Base-by-base conservation (phyloP, 1,139 yeast genomes). In the Candida sp. region DNA sequence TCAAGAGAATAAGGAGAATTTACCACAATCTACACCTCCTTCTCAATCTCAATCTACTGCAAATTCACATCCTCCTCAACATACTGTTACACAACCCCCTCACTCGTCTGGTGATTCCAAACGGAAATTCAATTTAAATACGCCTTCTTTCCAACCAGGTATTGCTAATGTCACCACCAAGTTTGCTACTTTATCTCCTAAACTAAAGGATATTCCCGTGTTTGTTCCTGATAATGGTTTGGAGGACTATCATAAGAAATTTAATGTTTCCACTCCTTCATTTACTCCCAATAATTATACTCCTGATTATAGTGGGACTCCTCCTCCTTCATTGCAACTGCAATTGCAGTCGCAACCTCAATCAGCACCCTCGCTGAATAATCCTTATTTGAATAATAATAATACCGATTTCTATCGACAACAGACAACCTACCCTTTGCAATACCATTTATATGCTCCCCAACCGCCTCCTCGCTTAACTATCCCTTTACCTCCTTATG, bases 401-500 rank as follows among this genome's bases (percentile, higher is more conserved):
- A 39, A 43, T 7, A 45, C 55, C 1, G 44, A 53, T 57, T 33
- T 25, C 50, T 62, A 51, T 44, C 58, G 46, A 39, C 57, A 53
- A 38, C 59, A 54, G 22, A 49, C 59, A 21, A 45, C 57, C 4
- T 84, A 73, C 53, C 93, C 96, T 1, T 68, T 89, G 40, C 93
- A 90, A 56, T 87, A 88, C 58, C 97, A 91, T 63, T 66, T 90
- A 40, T 91, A 91, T 63, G 95, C 97, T 0, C 97, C 98, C 1
- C 79, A 81, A 19, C 88, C 96, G 3, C 95, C 95, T 4, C 91
- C 91, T 23, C 81, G 87, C 50, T 64, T 81, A 46, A 70, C 76
- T 19, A 64, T 79, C 7, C 82, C 84, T 4, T 66, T 85, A 48
- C 76, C 79, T 36, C 79, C 87, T 1, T 81, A 89, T 59, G 91